Evolutionary conservation across 495 filamentous ascomycete genomes (phyloP), one percentile per base, ranked within the genome.

Genomic region (Penicillium goetzii): DNA sequence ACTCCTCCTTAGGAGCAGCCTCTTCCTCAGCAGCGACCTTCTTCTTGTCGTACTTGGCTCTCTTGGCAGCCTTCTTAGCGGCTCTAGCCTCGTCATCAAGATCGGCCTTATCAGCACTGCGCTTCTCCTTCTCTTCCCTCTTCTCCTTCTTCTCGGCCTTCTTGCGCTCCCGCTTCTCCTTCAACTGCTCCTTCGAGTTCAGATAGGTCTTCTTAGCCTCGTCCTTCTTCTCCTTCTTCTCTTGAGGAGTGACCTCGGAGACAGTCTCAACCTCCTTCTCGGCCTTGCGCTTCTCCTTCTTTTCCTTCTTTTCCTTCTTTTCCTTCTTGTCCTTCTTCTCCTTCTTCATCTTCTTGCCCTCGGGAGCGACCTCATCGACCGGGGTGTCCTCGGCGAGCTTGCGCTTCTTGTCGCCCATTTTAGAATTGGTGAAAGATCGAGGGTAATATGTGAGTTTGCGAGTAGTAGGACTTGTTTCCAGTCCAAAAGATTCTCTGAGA

Each of bases 331-430:
- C 67, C 54, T 69, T 66, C 64, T 71, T 64, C 40, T 77, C 72
- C 55, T 69, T 70, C 71, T 78, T 78, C 49, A 68, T 68, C 71
- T 80, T 80, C 73, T 80, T 78, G 34, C 68, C 74, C 59, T 78
- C 63, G 12, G 77, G 73, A 64, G 73, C 67, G 45, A 70, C 61
- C 7, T 60, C 69, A 54, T 76, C 73, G 43, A 56, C 69, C 36
- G 62, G 52, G n/a, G 51, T 59, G 47, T 72, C 62, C 47, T 72
- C 69, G 30, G 66, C 65, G 67, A 77, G 73, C 72, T 82, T 82
- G 75, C 79, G 79, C 72, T 78, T 80, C 66, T 78, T 80, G 65
- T 80, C 76, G 56, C 74, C 68, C 75, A 80, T 81, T 71, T 58
- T 74, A 45, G 38, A 4, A 26, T 17, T 58, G n/a, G 41, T 47